phyloP scores from a whole-genome alignment of 2,329 filamentous ascomycete species.

The Fusarium sp. region DNA sequence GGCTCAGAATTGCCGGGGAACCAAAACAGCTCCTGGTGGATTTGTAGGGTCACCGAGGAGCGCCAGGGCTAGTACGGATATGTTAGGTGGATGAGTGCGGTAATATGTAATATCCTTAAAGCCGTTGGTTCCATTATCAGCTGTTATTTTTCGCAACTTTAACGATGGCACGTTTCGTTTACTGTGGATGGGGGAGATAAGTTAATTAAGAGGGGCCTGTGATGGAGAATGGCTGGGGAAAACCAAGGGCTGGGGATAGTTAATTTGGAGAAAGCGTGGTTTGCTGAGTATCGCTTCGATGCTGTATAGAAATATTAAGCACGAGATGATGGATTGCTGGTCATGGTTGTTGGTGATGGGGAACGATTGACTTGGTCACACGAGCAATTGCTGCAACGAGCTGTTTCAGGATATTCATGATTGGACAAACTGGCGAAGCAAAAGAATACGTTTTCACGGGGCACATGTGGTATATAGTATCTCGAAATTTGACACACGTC shows the following conservation, averaged over 20 bases:
- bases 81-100: conserved; percentile 14
- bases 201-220: no score
- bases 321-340: not conserved
- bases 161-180: not conserved
- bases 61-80: conserved; percentile 20
- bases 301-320: no score
- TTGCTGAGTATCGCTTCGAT: not conserved
- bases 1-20: conserved; percentile 38
- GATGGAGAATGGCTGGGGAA: conserved; percentile 3
- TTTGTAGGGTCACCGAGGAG: not conserved
- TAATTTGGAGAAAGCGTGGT: not conserved
- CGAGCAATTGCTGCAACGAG: conserved; percentile 10
- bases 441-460: not conserved
- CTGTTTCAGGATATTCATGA: not conserved
- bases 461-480: fast-evolving
- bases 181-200: no score
- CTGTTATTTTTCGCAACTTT: not conserved
- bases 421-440: not conserved
- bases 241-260: not conserved
- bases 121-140: not conserved
- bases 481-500: fast-evolving
- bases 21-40: not conserved
- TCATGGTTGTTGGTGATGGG: not conserved
- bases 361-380: not conserved
- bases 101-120: not conserved